A percentile compares a stretch with the other conserved stretches of the same genome.
Conservation (phyloP, 129 eudicot species). For the Lactuca saligna region DNA sequence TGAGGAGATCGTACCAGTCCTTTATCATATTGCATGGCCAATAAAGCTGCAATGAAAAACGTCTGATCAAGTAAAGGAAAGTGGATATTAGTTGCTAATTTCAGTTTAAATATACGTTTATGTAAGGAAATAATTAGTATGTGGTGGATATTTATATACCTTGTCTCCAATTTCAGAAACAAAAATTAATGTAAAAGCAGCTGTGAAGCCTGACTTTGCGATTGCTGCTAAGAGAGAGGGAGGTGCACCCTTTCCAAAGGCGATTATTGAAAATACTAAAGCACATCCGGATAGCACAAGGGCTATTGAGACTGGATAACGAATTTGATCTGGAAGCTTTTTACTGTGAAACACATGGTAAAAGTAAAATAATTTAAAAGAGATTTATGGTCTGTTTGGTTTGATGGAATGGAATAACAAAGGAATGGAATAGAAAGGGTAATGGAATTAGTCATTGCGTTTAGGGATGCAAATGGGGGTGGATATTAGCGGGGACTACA, state of each 20-base stretch:
- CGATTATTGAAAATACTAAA: conserved; percentile 59
- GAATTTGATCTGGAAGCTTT: conserved; percentile 59
- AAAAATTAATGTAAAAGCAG: conserved; percentile 83
- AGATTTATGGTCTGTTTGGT: conserved; percentile 14
- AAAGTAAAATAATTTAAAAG: conserved; percentile 27
- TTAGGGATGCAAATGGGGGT: too few species aligned
- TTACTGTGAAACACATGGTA: conserved; percentile 51
- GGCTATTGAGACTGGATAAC: conserved; percentile 75
- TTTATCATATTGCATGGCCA: conserved; percentile 94
- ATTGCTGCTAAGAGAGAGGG: conserved; percentile 76
- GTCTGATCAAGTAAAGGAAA: conserved; percentile 62
- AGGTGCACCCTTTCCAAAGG: conserved; percentile 75
- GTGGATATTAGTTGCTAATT: conserved; percentile 25
- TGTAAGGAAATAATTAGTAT: conserved; percentile 2
- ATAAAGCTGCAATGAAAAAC: conserved; percentile 94
- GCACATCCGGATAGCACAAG: conserved; percentile 81
- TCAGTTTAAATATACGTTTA: conserved; percentile 19
- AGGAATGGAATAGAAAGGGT: neutral
- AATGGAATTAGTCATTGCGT: too few species aligned
- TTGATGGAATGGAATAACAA: neutral
- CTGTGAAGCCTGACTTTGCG: conserved; percentile 96
- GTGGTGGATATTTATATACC: conserved; percentile 38
- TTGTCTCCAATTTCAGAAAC: conserved; percentile 98
- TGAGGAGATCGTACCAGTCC: conserved; percentile 67
- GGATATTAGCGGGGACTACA: too few species aligned